Evolutionary conservation across 1,139 yeast species (phyloP).

Genomic region (Zygosaccharomyces pseudobailii): DNA sequence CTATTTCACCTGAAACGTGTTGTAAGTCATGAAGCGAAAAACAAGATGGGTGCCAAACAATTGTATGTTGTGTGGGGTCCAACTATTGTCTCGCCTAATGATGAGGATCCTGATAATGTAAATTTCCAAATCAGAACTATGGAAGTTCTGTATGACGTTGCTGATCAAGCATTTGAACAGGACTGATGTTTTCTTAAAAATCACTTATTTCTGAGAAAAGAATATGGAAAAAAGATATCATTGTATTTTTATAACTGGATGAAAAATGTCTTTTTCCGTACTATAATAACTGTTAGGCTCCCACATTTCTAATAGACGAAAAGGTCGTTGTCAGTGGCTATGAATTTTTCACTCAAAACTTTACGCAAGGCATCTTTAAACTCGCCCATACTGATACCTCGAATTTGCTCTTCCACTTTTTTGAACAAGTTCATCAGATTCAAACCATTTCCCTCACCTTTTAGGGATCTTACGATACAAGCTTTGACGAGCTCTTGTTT

Average conservation of each 20-base stretch:
- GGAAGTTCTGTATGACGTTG: slow-evolving; percentile 77
- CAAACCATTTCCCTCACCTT: slow-evolving; percentile 14
- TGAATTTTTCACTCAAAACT: slow-evolving; percentile 12
- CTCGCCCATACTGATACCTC: slow-evolving; percentile 32
- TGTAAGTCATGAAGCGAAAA: slow-evolving; percentile 54
- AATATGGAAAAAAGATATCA: too few species aligned
- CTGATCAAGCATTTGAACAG: slow-evolving; percentile 84
- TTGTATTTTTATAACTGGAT: too few species aligned
- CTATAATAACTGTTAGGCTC: not conserved
- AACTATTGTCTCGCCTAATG: slow-evolving; percentile 59
- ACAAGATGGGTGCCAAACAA: slow-evolving; percentile 77
- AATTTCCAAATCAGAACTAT: slow-evolving; percentile 76
- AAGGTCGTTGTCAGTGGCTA: slow-evolving; percentile 7
- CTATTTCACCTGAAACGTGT: slow-evolving; percentile 80
- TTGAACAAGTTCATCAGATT: slow-evolving; percentile 13
- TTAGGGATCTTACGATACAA: slow-evolving; percentile 24
- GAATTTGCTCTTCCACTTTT: slow-evolving; percentile 13
- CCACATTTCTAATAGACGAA: slow-evolving; percentile 6
- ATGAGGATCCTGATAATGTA: slow-evolving; percentile 69
- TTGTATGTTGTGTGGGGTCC: slow-evolving; percentile 95
- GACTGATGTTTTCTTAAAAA: slow-evolving; percentile 33
- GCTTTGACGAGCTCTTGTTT: slow-evolving; percentile 28
- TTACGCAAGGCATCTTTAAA: slow-evolving; percentile 27
- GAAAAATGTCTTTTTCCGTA: too few species aligned
- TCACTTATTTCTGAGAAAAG: too few species aligned